Base-by-base conservation (phyloP, 2,329 filamentous ascomycete genomes). In the Stagonosporopsis cucurbitacearum region DNA sequence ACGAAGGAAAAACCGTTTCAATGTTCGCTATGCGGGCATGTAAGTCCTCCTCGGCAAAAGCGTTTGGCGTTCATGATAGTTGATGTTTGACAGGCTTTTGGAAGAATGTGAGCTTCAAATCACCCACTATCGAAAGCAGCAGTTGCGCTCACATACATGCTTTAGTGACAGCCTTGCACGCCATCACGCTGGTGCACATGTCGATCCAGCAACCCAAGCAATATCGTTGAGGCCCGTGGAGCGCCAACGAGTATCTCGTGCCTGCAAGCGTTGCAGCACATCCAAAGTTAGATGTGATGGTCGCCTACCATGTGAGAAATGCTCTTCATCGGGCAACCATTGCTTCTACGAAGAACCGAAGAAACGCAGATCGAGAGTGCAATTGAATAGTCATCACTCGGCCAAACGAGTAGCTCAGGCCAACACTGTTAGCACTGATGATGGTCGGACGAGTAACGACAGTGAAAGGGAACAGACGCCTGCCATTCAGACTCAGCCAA, bases 251-350 rank as follows among this genome's bases (percentile, higher is more conserved):
- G 50, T 54, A 3, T 41, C 50, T 8, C 50, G 17, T 3, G 50
- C 50, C 8, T 54, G 50, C 19, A 47, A 48, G 28, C 50, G 50
- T 23, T 54, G 50, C 30, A 47, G 36, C 19, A 54, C 43, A 12
- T 23, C 44, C n/a, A 54, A 54, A 23, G 20, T 47, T 22, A 47
- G 23, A 36, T 54, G 50, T 48, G 50, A 54, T 43, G 50, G 50
- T 13, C 20, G 33, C 13, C 12, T 25, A 2, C 50, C 44, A 15
- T 54, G 44, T 23, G 39, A 28, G 4, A 50, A 50, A 32, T 48
- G 43, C 22, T 23, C 37, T 9, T 11, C 7, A 11, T 12, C 49
- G 2, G 26, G 22, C 17, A 32, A 5, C 23, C n/a, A 47, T 9
- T 51, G 40, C 49, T 39, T 22, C 15, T 51, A 51, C 23, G 49